Percentiles rank a stretch among this genome's conserved stretches.
These are phyloP conservation scores for Diplodia corticola DNA, from an alignment of 2,329 filamentous ascomycete genomes.

Conservation along the genomic window DNA sequence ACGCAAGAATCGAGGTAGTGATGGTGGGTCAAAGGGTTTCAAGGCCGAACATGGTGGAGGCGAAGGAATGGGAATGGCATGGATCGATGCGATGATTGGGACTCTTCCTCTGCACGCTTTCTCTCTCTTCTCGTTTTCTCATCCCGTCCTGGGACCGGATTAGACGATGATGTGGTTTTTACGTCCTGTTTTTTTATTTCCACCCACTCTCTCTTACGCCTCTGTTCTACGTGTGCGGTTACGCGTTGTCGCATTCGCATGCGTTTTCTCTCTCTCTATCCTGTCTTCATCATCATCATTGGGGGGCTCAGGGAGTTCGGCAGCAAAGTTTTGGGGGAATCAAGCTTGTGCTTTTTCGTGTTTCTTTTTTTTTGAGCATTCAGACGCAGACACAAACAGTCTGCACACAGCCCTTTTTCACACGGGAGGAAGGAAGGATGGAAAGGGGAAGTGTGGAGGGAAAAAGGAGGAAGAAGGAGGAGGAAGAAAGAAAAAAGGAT, in stretches of 20 bases:
- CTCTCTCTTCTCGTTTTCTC: not conserved
- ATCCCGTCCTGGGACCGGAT: not conserved
- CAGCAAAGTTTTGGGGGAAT: constrained; percentile 6
- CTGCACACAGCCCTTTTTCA: not conserved
- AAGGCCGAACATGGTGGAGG: not conserved
- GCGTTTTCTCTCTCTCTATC: not conserved
- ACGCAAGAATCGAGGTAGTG: constrained; percentile 6
- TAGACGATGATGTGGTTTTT: constrained; percentile 5
- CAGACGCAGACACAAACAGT: not conserved
- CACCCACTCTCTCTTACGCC: not conserved
- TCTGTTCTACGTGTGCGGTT: not conserved
- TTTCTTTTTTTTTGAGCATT: not conserved
- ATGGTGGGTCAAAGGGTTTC: not conserved
- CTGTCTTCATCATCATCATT: not conserved
- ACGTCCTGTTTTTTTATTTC: not conserved
- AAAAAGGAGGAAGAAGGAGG: not conserved
- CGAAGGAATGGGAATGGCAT: constrained; percentile 22
- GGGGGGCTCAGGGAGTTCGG: constrained; percentile 2
- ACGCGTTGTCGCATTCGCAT: not conserved
- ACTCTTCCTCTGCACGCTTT: not conserved
- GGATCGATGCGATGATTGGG: constrained; percentile 25
- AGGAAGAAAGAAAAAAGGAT: not conserved
- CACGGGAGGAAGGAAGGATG: not conserved
- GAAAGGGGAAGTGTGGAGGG: no score
- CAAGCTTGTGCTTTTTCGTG: constrained; percentile 1